phyloP scores from a whole-genome alignment of 495 filamentous ascomycete genomes.

The Aspergillus campestris region DNA sequence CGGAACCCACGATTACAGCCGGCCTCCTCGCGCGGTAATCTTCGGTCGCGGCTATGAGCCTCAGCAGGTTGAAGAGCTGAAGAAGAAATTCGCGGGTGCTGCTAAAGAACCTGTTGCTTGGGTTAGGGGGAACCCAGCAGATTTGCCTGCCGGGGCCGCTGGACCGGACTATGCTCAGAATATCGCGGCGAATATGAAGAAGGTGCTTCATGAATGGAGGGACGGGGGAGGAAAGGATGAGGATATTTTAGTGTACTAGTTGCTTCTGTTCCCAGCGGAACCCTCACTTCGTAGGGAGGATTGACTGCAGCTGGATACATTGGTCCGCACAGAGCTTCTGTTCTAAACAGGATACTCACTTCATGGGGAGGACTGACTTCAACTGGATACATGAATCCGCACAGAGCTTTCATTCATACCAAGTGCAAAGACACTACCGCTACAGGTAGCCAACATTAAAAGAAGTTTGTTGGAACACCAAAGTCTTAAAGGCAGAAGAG shows the following conservation, averaged over 20 bases:
- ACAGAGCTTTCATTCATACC: no score
- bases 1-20: conserved; percentile 23
- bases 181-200: conserved; percentile 11
- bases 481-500: no score
- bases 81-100: conserved; percentile 2
- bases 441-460: no score
- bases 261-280: no score
- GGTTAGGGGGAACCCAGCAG: conserved; percentile 13
- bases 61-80: conserved; percentile 15
- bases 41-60: conserved; percentile 21
- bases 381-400: no score
- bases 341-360: no score
- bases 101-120: conserved; percentile 11
- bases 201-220: conserved; percentile 12
- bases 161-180: conserved; percentile 12
- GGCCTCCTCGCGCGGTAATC: conserved; percentile 20
- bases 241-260: conserved; percentile 8
- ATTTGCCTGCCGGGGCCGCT: conserved; percentile 6
- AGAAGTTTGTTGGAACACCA: no score
- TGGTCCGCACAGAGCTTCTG: no score
- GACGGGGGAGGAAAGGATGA: conserved; percentile 13
- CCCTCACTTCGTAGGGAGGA: no score
- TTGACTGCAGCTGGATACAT: no score
- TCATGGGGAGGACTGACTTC: no score
- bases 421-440: no score